Conservation (phyloP, 1,139 yeast species). For the Taphrina deformans region DNA sequence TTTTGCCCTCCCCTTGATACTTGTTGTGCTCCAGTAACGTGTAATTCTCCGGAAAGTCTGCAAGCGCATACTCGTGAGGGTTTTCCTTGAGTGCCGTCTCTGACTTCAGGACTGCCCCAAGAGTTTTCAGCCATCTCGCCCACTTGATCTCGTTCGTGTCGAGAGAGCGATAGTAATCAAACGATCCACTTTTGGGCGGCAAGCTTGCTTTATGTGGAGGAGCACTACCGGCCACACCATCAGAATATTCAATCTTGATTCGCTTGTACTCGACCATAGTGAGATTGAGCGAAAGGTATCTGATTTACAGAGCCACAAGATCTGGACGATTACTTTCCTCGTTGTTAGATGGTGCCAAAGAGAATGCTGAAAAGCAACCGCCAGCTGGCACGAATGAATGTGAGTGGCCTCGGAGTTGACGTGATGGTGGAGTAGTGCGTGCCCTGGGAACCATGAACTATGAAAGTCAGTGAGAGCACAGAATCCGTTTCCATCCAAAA, state of each 20-base stretch:
- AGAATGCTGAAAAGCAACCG: too few relatives aligned
- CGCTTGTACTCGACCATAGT: background rate
- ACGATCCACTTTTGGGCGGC: background rate
- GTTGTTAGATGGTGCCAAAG: too few relatives aligned
- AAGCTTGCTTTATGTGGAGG: background rate
- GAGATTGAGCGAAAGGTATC: too few relatives aligned
- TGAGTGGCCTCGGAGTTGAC: too few relatives aligned
- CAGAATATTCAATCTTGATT: slow-evolving; percentile 3
- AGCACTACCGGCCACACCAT: background rate
- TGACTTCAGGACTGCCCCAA: background rate
- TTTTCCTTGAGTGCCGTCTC: background rate
- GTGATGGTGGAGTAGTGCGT: too few relatives aligned
- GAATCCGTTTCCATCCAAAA: background rate
- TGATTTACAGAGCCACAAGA: too few relatives aligned
- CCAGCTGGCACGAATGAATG: too few relatives aligned
- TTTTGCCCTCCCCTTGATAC: background rate
- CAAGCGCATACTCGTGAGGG: background rate
- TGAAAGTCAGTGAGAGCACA: background rate
- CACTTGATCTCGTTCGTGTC: background rate
- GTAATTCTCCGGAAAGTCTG: slow-evolving; percentile 31
- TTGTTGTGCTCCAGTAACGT: slow-evolving; percentile 29
- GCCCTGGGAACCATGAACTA: too few relatives aligned
- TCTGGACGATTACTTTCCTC: too few relatives aligned
- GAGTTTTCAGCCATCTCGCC: background rate
- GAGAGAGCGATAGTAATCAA: background rate